These are phyloP conservation scores for Spatholobus suberectus DNA, from an alignment of 306 rosid genomes.

Conservation along the genomic window DNA sequence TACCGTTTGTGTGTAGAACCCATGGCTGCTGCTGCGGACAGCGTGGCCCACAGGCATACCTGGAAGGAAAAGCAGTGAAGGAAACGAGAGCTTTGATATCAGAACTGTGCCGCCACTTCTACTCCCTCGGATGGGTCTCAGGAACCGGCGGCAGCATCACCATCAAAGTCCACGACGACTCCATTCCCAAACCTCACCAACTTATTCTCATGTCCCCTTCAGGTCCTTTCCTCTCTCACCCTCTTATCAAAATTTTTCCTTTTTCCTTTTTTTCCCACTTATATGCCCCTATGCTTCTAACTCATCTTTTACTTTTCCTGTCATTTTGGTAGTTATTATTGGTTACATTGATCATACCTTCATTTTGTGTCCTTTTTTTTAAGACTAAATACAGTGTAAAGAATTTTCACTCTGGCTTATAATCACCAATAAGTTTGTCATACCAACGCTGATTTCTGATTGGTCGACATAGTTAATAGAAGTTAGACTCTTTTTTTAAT, in stretches of 20 bases:
- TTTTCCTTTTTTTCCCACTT: neutral
- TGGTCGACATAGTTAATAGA: too few relatives aligned
- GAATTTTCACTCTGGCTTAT: too few relatives aligned
- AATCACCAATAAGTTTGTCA: too few relatives aligned
- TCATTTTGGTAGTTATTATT: neutral
- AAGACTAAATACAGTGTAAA: too few relatives aligned
- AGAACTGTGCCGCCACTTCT: conserved; percentile 91
- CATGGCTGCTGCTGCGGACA: conserved; percentile 38
- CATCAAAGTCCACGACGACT: conserved; percentile 72
- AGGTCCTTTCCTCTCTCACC: conserved; percentile 49
- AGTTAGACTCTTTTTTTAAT: too few relatives aligned
- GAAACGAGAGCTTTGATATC: conserved; percentile 71
- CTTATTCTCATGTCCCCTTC: conserved; percentile 81
- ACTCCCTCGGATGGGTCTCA: conserved; percentile 84
- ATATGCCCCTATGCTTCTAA: neutral
- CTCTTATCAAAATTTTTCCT: too few relatives aligned
- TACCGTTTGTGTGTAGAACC: neutral
- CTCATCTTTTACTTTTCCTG: neutral
- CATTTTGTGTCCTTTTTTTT: neutral
- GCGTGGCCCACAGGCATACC: conserved; percentile 58
- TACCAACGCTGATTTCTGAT: too few relatives aligned
- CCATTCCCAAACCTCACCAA: conserved; percentile 67
- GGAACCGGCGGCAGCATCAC: conserved; percentile 96
- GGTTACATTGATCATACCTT: neutral
- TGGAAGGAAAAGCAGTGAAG: conserved; percentile 63